Percentiles rank a stretch among this genome's conserved stretches.
phyloP scores from a whole-genome alignment of 2,329 filamentous ascomycete species.

The Teratosphaeria pseudoeucalypti region DNA sequence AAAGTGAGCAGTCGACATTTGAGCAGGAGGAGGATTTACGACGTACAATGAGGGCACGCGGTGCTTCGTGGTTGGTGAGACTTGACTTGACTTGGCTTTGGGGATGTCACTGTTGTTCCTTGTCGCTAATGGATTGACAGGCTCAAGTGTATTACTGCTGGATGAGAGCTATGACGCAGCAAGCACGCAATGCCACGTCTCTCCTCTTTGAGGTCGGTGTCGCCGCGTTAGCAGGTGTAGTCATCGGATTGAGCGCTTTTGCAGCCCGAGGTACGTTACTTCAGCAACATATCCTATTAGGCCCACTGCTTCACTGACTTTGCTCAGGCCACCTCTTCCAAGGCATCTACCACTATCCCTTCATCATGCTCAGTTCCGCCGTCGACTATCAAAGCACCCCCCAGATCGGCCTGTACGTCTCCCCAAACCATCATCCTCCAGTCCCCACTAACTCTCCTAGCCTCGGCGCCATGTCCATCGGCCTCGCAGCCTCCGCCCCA shows the following conservation, averaged over 20 bases:
- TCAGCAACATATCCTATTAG: background rate
- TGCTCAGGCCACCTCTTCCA: conserved; percentile 41
- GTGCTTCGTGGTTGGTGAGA: conserved; percentile 31
- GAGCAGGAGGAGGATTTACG: conserved; percentile 34
- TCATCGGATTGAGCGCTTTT: conserved; percentile 46
- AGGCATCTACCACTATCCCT: conserved; percentile 43
- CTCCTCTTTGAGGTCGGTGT: conserved; percentile 47
- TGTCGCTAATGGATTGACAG: background rate
- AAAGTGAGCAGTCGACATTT: conserved; percentile 26
- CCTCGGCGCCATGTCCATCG: conserved; percentile 45
- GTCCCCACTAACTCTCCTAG: background rate
- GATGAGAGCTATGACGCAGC: conserved; percentile 44
- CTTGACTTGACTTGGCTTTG: background rate
- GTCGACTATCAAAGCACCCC: conserved; percentile 42
- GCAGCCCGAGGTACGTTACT: conserved; percentile 25
- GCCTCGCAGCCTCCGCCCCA: conserved; percentile 44
- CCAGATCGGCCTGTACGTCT: conserved; percentile 37
- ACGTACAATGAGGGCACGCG: conserved; percentile 40
- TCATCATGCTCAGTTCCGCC: conserved; percentile 41
- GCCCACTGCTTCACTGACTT: background rate
- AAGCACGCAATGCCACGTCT: conserved; percentile 42
- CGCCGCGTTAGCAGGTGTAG: conserved; percentile 41
- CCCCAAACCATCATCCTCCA: background rate
- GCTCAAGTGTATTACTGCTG: conserved; percentile 46
- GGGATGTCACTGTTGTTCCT: background rate